A percentile compares a stretch with the other conserved stretches of the same genome.
These are phyloP conservation scores for Hygrocybe punicea DNA, from an alignment of 768 basidiomycete species.

Conservation along the genomic window DNA sequence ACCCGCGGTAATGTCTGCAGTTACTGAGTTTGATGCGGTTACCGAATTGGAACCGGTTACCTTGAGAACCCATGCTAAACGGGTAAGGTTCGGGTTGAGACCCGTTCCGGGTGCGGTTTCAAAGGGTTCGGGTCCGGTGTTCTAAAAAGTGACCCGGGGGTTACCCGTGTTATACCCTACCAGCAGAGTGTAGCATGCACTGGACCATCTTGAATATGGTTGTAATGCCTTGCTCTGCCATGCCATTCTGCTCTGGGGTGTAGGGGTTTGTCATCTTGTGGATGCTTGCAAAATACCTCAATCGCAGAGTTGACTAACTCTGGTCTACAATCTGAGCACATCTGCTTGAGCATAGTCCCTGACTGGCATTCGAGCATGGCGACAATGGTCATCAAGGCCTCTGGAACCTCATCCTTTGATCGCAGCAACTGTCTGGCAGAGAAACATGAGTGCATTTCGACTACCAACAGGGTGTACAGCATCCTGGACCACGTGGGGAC, in stretches of 20 bases:
- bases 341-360: conserved; percentile 7
- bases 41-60: too few species aligned
- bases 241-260: conserved; percentile 30
- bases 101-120: too few species aligned
- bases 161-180: too few species aligned
- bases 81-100: too few species aligned
- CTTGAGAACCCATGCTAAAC: too few species aligned
- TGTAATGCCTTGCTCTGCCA: conserved; percentile 30
- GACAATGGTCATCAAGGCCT: conserved; percentile 9
- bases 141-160: too few species aligned
- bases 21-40: too few species aligned
- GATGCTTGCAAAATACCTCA: conserved; percentile 12
- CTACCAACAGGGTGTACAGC: too few species aligned
- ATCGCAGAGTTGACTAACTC: conserved; percentile 21
- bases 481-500: too few species aligned
- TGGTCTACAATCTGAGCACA: conserved; percentile 24
- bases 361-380: conserved; percentile 16
- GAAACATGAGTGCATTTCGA: conserved; percentile 1
- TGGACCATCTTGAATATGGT: conserved; percentile 18
- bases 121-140: too few species aligned
- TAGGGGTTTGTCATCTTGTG: conserved; percentile 28
- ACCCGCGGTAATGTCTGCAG: too few species aligned
- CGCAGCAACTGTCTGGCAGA: not conserved
- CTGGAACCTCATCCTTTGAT: conserved; percentile 10
- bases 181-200: conserved; percentile 22